Evolutionary conservation across 257 asterid genomes (phyloP), one percentile per base, ranked within the genome.

Genomic region (Plantago ovata): DNA sequence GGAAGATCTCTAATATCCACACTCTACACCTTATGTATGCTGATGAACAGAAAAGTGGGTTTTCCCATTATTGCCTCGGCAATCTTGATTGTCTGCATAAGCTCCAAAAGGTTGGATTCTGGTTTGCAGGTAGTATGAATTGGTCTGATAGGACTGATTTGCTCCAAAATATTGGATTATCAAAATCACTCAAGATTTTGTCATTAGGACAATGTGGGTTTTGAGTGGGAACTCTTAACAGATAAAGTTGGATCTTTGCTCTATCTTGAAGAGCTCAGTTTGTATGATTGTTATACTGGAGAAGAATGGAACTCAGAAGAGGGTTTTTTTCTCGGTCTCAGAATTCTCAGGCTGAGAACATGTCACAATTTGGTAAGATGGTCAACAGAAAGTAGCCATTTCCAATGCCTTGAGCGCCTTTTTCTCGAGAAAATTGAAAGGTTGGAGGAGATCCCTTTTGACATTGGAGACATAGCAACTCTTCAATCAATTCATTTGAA

Each of bases 41-140:
- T 2, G 33, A 16, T 10, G 59, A 53, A 15, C 11, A 7, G 21
- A 18, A 36, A 38, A 53, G 4, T 7, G 59, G 59, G 21, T 4
- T 22, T 2, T 49, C 58, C 8, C 9, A 19, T 38, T 38, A 48
- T 18, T 36, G 49, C 38, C 50, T 61, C 49, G 14, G 36, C 38
- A 49, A 61, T 61, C 49, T 61, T 42, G 46, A 24, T 38, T 28
- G 8, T 8, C 40, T 61, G 1, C 56, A 51, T 21, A 48, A 61
- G 38, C 58, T 61, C 36, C 36, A 28, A 3, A 28, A 6, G 6
- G 3, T 28, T 28, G 36, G 36, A 28, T 28, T 28, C 7, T 28
- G 36, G 36, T 28, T 28, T 28, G 7, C 36, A 28, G 36, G 36
- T 18, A 8, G 1, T 19, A 32, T 32, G 55, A 9, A 12, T 49